phyloP scores from a whole-genome alignment of 2,329 filamentous ascomycete genomes.

The Fusarium phyllophilum region DNA sequence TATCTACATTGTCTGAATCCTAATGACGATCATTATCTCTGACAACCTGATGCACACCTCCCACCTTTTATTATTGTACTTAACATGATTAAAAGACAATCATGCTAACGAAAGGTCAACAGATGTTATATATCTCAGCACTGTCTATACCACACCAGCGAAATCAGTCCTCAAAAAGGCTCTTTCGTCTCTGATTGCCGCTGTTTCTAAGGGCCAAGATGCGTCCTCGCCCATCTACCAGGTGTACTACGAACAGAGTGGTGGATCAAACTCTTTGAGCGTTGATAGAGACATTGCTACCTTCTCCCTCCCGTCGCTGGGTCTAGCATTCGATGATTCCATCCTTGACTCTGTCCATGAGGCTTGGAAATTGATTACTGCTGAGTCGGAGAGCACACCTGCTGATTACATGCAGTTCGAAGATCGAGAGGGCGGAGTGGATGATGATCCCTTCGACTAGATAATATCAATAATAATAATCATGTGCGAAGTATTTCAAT shows the following conservation, averaged over 20 bases:
- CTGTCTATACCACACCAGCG: slow-evolving; percentile 49
- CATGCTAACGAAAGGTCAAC: slow-evolving; percentile 47
- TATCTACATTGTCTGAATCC: slow-evolving; percentile 99
- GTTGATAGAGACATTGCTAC: slow-evolving; percentile 58
- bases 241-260: slow-evolving; percentile 66
- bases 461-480: slow-evolving; percentile 8
- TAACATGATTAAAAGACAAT: slow-evolving; percentile 7
- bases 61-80: slow-evolving; percentile 17
- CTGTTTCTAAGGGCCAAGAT: slow-evolving; percentile 44
- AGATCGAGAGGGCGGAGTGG: slow-evolving; percentile 73
- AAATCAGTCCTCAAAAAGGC: slow-evolving; percentile 53
- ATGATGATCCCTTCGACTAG: slow-evolving; percentile 64
- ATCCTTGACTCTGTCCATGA: slow-evolving; percentile 73
- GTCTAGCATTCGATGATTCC: slow-evolving; percentile 79
- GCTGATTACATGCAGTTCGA: slow-evolving; percentile 79
- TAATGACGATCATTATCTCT: slow-evolving; percentile 88
- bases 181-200: slow-evolving; percentile 54
- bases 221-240: slow-evolving; percentile 57
- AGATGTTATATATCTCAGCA: slow-evolving; percentile 53
- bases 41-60: slow-evolving; percentile 80
- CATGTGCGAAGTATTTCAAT: neutral
- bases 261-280: slow-evolving; percentile 40
- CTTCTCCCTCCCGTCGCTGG: slow-evolving; percentile 69
- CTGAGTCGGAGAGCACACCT: slow-evolving; percentile 56
- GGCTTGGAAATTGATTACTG: slow-evolving; percentile 75